Evolutionary conservation across 352 stramenopile genomes (phyloP), one percentile per base, ranked within the genome.

Genomic region (Elongisporangium anandrum): DNA sequence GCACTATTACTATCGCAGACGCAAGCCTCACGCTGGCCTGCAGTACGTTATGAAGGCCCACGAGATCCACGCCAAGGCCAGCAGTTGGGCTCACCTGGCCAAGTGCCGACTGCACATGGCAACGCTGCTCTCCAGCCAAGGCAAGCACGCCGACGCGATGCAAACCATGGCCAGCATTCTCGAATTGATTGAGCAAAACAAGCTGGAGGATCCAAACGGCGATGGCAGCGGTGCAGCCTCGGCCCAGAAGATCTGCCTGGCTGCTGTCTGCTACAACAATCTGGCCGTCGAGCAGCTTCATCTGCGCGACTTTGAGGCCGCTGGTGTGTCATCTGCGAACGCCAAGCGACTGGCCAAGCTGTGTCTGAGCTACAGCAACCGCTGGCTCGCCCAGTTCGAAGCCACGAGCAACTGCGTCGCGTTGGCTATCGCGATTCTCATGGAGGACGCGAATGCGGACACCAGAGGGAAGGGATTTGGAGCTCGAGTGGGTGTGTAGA

Each of bases 201-300:
- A 87, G 61, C 77, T 98, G 1, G 87, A 97, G 48, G 77, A 88
- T 19, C 45, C 50, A 5, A 59, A 48, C 0, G 60, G 67, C 10
- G 56, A 56, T 34, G 61, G 64, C 0, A 68, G 53, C 56, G 68
- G 70, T 26, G 65, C 72, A 19, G 83, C 77, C 8, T 94, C 80
- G 8, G 84, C 88, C 3, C 89, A 97, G 56, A 95, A 96, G 61
- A 77, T 98, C 15, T 97, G 92, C 55, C 63, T 97, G 15, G 83
- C 92, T 0, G 82, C 88, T 10, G 85, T 97, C 20, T 90, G 77
- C 63, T 97, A 97, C 69, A 96, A 97, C 67, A 98, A 98, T 55
- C 66, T 98, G 39, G 90, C 91, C 1, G 84, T 97, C 16, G 88
- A 97, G 67, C 88, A 97, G 60, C 72, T 97, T 1, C 80, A 94